phyloP scores from a whole-genome alignment of 1,139 yeast species.

The Protomyces arabidopsidicola region DNA sequence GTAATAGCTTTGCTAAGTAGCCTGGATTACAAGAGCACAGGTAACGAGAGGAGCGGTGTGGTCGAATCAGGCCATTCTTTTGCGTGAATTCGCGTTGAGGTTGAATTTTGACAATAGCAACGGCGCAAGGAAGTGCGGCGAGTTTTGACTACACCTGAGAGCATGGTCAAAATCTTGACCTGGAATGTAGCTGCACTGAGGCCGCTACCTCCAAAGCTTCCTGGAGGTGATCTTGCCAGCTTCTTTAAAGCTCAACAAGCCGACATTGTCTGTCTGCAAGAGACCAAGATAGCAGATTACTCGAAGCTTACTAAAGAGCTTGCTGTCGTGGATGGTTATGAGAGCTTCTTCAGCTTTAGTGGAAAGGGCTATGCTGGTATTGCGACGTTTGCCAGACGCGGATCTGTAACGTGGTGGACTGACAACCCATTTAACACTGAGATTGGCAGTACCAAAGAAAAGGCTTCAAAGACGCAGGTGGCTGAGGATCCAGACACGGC shows the following conservation, averaged over 20 bases:
- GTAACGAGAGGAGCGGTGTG: too few relatives aligned
- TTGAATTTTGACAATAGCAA: too few relatives aligned
- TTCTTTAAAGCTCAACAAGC: conserved; percentile 19
- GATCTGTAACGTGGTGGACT: conserved; percentile 15
- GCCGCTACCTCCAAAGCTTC: conserved; percentile 23
- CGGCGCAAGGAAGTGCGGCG: too few relatives aligned
- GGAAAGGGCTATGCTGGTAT: conserved; percentile 26
- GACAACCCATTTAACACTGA: conserved; percentile 17
- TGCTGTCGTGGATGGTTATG: conserved; percentile 25
- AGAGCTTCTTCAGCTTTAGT: conserved; percentile 17
- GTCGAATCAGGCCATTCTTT: background rate
- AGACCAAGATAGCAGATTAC: conserved; percentile 23
- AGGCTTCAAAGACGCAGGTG: background rate
- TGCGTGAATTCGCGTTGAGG: background rate
- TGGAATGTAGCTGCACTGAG: conserved; percentile 26
- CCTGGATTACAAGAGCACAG: too few relatives aligned
- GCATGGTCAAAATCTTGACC: conserved; percentile 24
- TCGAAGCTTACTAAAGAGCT: conserved; percentile 19
- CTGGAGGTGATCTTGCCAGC: conserved; percentile 2
- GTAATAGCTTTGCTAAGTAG: background rate
- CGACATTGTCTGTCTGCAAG: conserved; percentile 26
- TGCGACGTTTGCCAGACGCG: conserved; percentile 18
- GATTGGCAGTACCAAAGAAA: background rate
- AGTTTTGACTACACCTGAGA: too few relatives aligned
- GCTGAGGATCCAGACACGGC: conserved; percentile 15